A percentile compares a stretch with the other conserved stretches of the same genome.
These are phyloP conservation scores for Pythium rishiriense DNA, from an alignment of 352 stramenopile species.

Conservation along the genomic window DNA sequence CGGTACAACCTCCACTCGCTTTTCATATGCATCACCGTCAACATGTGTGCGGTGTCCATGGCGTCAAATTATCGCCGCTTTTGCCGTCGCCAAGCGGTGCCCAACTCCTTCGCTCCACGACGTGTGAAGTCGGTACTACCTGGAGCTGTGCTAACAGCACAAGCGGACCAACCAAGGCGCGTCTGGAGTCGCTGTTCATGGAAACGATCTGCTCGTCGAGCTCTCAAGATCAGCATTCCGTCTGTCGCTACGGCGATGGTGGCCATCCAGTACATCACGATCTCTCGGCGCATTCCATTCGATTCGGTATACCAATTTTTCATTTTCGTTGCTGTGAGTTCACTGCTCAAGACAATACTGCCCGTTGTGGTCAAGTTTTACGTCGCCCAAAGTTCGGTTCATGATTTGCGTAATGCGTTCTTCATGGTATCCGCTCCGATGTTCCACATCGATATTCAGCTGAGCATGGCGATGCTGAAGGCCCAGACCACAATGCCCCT, in stretches of 20 bases:
- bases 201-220: not conserved
- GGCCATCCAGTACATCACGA: slow-evolving; percentile 11
- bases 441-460: slow-evolving; percentile 19
- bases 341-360: slow-evolving; percentile 9
- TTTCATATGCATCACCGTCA: not conserved
- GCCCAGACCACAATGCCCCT: not conserved
- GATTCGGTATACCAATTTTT: not conserved
- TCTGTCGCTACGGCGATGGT: not conserved
- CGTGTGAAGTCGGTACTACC: not conserved
- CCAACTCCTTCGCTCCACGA: too few species aligned
- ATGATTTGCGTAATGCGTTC: slow-evolving; percentile 1
- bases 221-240: not conserved
- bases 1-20: not conserved
- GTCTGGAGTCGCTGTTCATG: not conserved
- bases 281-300: not conserved
- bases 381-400: not conserved
- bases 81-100: not conserved
- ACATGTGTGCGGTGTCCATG: not conserved
- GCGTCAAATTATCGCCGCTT: not conserved
- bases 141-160: not conserved
- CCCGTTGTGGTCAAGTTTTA: not conserved
- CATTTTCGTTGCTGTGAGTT: not conserved
- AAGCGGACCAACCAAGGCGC: not conserved
- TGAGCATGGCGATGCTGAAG: slow-evolving; percentile 13
- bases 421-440: slow-evolving; percentile 15